Percentiles rank a stretch among this genome's conserved stretches.
Conservation (phyloP, 495 filamentous ascomycete species). For the Penicillium longicatenatum region DNA sequence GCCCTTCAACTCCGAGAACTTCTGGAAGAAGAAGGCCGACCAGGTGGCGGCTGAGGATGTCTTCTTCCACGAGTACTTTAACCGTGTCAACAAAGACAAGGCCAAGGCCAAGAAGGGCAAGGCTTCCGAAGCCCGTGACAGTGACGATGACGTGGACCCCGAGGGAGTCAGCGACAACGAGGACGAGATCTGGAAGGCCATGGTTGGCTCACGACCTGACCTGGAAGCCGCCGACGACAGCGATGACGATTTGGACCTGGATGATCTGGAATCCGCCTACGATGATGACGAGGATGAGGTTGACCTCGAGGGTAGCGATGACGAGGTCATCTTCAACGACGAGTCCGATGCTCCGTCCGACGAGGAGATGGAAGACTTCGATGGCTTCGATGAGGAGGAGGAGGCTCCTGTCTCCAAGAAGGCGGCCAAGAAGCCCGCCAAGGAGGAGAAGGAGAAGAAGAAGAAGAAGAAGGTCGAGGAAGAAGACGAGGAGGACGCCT, state of each 20-base stretch:
- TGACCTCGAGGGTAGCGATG: constrained; percentile 52
- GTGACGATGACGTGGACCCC: constrained; percentile 23
- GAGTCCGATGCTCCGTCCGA: constrained; percentile 48
- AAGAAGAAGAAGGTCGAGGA: constrained; percentile 42
- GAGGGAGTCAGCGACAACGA: constrained; percentile 49
- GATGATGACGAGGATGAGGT: constrained; percentile 52
- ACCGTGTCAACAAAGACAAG: constrained; percentile 70
- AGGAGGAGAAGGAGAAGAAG: constrained; percentile 36
- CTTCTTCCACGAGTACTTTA: constrained; percentile 98
- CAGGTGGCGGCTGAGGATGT: constrained; percentile 88
- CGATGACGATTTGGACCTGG: constrained; percentile 64
- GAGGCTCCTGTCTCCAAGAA: constrained; percentile 38
- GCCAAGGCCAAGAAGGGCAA: constrained; percentile 61
- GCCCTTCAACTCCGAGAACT: constrained; percentile 80
- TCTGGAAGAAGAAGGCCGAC: constrained; percentile 87
- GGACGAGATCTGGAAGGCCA: constrained; percentile 88
- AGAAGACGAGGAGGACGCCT: constrained; percentile 48
- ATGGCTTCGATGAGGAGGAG: constrained; percentile 44
- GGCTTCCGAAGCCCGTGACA: constrained; percentile 30
- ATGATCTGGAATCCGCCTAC: constrained; percentile 62
- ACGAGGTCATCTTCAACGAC: constrained; percentile 54
- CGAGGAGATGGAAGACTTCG: constrained; percentile 51
- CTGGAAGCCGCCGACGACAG: constrained; percentile 68
- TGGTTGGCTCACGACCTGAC: constrained; percentile 79
- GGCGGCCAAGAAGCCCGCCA: constrained; percentile 41